Percentiles rank a stretch among this genome's conserved stretches.
These are phyloP conservation scores for Dendrocalamus latiflorus DNA, from an alignment of 202 grass and related monocot genomes.

Conservation along the genomic window DNA sequence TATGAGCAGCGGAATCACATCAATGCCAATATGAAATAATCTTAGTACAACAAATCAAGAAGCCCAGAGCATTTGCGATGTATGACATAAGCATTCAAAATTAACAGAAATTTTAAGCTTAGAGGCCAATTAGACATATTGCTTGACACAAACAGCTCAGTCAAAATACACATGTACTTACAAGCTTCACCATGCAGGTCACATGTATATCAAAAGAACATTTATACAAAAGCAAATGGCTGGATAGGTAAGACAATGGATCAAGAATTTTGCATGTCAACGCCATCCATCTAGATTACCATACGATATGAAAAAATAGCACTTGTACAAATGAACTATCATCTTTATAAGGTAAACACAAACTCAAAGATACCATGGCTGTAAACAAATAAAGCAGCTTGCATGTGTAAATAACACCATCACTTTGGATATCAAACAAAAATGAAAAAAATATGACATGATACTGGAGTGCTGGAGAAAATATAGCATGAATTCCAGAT, in stretches of 20 bases:
- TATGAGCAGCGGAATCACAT: conserved; percentile 6
- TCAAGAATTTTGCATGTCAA: background rate
- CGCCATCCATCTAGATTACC: background rate
- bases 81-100: background rate
- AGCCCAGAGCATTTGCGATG: background rate
- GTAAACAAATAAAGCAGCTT: background rate
- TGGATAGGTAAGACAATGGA: background rate
- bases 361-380: background rate
- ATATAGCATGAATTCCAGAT: background rate
- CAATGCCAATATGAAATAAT: background rate
- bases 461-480: background rate
- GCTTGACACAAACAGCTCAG: conserved; percentile 18
- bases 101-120: background rate
- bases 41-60: background rate
- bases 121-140: conserved; percentile 7
- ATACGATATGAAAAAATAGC: background rate
- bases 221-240: background rate
- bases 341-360: background rate
- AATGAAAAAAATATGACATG: background rate
- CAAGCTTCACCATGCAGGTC: background rate
- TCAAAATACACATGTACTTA: background rate
- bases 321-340: background rate
- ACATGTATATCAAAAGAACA: background rate
- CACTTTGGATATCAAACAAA: background rate
- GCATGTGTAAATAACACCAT: background rate